phyloP scores from a whole-genome alignment of 169 alveolate genomes.

The Blepharisma undulans region DNA sequence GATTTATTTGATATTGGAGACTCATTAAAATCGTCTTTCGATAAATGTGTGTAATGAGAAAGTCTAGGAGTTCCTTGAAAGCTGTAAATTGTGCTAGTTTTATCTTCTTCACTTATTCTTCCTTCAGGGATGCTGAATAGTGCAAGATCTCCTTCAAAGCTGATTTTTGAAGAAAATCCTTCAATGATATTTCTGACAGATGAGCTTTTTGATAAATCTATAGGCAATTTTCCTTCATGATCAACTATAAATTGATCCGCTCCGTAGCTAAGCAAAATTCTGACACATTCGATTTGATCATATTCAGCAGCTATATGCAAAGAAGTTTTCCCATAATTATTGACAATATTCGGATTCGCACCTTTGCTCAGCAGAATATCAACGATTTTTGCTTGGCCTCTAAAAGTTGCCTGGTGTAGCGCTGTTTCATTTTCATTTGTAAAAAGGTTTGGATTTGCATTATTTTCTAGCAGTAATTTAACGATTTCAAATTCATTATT shows the following conservation, averaged over 20 bases:
- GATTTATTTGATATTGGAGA: neutral
- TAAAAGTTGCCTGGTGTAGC: slow-evolving; percentile 45
- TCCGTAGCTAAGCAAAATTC: slow-evolving; percentile 9
- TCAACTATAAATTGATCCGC: neutral
- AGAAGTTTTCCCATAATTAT: slow-evolving; percentile 32
- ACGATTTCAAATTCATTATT: neutral
- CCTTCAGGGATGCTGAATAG: neutral
- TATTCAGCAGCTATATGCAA: slow-evolving; percentile 9
- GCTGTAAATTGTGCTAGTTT: neutral
- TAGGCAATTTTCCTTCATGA: slow-evolving; percentile 50
- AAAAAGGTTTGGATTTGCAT: slow-evolving; percentile 31
- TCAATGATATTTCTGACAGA: neutral
- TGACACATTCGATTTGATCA: neutral
- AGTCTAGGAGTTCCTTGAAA: neutral
- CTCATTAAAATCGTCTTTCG: neutral
- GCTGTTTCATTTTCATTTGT: slow-evolving; percentile 52
- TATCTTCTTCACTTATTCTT: neutral
- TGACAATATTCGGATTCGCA: slow-evolving; percentile 9
- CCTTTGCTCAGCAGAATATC: neutral
- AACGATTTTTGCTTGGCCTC: neutral
- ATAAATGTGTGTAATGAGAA: neutral
- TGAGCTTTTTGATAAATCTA: slow-evolving; percentile 28
- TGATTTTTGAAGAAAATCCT: neutral
- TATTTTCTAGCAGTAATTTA: slow-evolving; percentile 22
- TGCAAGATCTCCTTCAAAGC: neutral